Evolutionary conservation across 805 yeast species (phyloP), one percentile per base, ranked within the genome.

Genomic region (Pichia phayaonensis): DNA sequence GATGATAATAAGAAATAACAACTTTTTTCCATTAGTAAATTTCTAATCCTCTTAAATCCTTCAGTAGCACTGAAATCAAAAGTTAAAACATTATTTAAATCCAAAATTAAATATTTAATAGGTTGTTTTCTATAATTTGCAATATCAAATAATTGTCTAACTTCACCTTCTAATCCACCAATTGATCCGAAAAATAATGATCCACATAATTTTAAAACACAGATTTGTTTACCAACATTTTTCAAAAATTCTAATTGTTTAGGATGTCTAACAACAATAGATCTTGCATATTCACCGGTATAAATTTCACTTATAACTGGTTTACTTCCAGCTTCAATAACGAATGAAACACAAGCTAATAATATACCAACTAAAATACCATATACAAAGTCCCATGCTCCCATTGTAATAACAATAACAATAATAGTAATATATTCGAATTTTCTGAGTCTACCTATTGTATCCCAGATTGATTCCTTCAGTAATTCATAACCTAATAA

Each of bases 51-150:
- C 58, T 90, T 81, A 64, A 94, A 87, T 0, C 97, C 96, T 66
- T 94, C 98, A 11, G 97, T 96, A 0, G 98, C 97, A 44, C 96
- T 86, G 60, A 86, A 94, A 67, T 94, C 99, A 56, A 94, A 80
- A 44, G 86, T 76, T 46, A 77, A 75, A 29, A 94, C 96, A 39
- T 84, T 81, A 57, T 83, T 83, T 76, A 94, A 83, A 68, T 94
- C 99, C 45, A 94, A 64, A 46, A 94, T 80, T 55, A 94, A 70
- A 63, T 83, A 94, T 60, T 86, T 81, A 59, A 94, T 83, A 26
- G 94, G 89, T 48, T 76, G 76, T 42, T 64, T 67, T 22, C 65
- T 62, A 61, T 76, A 81, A 20, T 65, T 61, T 3, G 68, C 71
- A n/a, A 74, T 72, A 40, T 84, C 90, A 59, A 88, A 78, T 55